Evolutionary conservation across 495 filamentous ascomycete species (phyloP).

Genomic region (Pseudoneurospora amorphoporcata): DNA sequence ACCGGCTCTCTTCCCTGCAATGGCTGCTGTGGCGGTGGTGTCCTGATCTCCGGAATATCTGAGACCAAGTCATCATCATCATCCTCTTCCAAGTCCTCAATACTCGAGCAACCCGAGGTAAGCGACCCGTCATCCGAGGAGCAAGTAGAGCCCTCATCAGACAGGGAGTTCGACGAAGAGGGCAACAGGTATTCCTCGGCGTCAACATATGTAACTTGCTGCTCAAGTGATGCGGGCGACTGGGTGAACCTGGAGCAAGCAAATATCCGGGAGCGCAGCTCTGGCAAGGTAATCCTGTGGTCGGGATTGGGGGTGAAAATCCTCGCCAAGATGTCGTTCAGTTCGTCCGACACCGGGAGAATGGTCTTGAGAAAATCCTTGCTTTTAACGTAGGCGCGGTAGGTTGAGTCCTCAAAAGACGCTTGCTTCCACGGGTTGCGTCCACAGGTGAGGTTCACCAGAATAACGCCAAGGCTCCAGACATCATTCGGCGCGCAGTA

Average conservation of each 20-base stretch:
- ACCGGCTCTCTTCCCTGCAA: constrained; percentile 13
- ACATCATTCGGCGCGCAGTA: constrained; percentile 91
- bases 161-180: constrained; percentile 26
- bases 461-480: constrained; percentile 94
- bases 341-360: constrained; percentile 78
- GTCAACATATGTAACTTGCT: constrained; percentile 31
- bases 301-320: constrained; percentile 86
- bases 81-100: constrained; percentile 35
- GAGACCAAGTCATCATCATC: constrained; percentile 27
- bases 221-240: constrained; percentile 29
- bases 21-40: constrained; percentile 26
- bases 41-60: constrained; percentile 31
- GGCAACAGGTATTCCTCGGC: constrained; percentile 35
- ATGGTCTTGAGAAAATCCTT: constrained; percentile 86
- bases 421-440: constrained; percentile 98
- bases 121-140: constrained; percentile 39
- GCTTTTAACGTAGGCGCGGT: constrained; percentile 81
- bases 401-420: constrained; percentile 86
- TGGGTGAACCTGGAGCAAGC: constrained; percentile 68
- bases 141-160: constrained; percentile 34
- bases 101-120: constrained; percentile 33
- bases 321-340: constrained; percentile 77
- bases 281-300: constrained; percentile 73
- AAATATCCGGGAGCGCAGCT: constrained; percentile 67
- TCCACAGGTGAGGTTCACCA: constrained; percentile 95